phyloP scores from a whole-genome alignment of 2,329 filamentous ascomycete genomes.

The Botrytis fragariae region DNA sequence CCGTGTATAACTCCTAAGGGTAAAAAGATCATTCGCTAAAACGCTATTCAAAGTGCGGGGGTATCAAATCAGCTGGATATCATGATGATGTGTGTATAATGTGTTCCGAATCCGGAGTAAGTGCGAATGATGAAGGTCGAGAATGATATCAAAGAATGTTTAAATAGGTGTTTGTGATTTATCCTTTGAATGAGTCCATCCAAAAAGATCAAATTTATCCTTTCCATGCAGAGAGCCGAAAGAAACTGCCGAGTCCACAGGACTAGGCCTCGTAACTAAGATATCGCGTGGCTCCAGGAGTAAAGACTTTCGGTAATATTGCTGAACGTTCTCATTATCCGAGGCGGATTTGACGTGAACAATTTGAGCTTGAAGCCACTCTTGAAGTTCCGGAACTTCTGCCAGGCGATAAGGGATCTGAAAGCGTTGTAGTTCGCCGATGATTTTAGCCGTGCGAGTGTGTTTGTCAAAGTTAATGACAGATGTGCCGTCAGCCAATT shows the following conservation, averaged over 20 bases:
- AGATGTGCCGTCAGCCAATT: slow-evolving; percentile 68
- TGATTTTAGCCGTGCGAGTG: slow-evolving; percentile 89
- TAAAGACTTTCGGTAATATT: slow-evolving; percentile 65
- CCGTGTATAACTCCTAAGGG: neutral
- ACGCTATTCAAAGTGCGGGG: slow-evolving; percentile 39
- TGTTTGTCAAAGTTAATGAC: slow-evolving; percentile 99
- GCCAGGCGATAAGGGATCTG: slow-evolving; percentile 86
- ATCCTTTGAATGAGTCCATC: slow-evolving; percentile 46
- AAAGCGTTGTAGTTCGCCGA: slow-evolving; percentile 92
- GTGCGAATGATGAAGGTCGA: neutral
- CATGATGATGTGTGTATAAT: slow-evolving; percentile 23
- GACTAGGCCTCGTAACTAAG: slow-evolving; percentile 31
- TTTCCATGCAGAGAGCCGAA: slow-evolving; percentile 39
- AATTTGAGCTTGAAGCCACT: slow-evolving; percentile 86
- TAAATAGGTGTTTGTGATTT: slow-evolving; percentile 15
- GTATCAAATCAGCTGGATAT: slow-evolving; percentile 38
- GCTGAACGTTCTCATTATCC: slow-evolving; percentile 61
- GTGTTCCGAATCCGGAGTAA: slow-evolving; percentile 14
- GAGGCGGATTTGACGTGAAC: slow-evolving; percentile 57
- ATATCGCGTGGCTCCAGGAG: slow-evolving; percentile 59
- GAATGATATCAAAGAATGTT: slow-evolving; percentile 2
- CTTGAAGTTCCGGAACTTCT: slow-evolving; percentile 83
- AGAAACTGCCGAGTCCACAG: slow-evolving; percentile 31
- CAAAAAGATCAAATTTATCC: slow-evolving; percentile 52
- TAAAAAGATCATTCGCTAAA: slow-evolving; percentile 38